Base-by-base conservation (phyloP, 208 protist species). In the Novymonas esmeraldas region DNA sequence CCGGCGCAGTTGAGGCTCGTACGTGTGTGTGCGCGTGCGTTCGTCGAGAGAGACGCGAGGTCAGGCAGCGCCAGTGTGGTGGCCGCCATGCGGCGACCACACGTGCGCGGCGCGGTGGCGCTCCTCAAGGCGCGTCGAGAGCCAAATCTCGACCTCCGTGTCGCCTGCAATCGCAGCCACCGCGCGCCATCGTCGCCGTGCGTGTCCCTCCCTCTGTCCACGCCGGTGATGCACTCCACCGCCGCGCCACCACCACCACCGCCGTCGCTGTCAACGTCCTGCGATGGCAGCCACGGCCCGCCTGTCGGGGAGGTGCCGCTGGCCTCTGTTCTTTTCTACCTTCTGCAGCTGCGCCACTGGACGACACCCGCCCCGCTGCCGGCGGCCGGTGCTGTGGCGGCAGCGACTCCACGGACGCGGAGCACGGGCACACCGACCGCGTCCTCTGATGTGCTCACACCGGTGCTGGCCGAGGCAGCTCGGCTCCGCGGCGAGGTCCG, bases 281-380 rank as follows among this genome's bases (percentile, higher is more conserved):
- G 31, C 18, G 31, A 18, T n/a, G 13, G 51, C 51, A 16, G 51
- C 31, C 6, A 26, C 31, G 31, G 18, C 10, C 34, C 42, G n/a
- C 41, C 28, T 9, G 34, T 14, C 26, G 60, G 29, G 5, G 54
- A 20, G 16, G 9, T 7, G 3, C 33, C 38, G 26, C 34, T 63
- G 36, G 68, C 60, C 16, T 13, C 24, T 28, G 36, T 6, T 3
- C 51, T 74, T 6, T 67, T 67, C 36, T 10, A 50, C 29, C 52
- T 74, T 49, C 68, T 74, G 16, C 68, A 74, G 36, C 38, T 74
- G 26, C 60, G 49, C 41, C 68, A 50, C 1, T 45, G 41, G 3
- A 34, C 18, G 11, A 13, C 7, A 26, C 22, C 7, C 5, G 22
- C 13, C 51, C 51, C 51, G 10, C 6, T n/a, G n/a, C 26, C 31